Base-by-base conservation (phyloP, 192 early-diverging fungal species). In the Chytriomyces sp. region DNA sequence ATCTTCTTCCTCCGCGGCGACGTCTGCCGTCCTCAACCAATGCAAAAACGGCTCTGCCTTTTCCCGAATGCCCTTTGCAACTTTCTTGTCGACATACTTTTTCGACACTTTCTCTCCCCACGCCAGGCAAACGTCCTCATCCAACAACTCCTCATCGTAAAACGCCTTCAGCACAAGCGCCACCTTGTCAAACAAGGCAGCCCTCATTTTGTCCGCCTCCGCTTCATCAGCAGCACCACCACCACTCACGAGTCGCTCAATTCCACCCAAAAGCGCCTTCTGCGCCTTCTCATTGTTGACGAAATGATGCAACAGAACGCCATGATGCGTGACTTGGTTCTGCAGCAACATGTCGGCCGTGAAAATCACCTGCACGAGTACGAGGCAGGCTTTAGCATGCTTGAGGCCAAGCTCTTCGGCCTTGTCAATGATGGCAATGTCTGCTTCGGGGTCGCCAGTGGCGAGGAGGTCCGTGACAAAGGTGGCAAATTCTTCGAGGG, bases 1-100 rank as follows among this genome's bases (percentile, higher is more conserved):
- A 47, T 81, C 79, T 28, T 77, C 75, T 44, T 78, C 79, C 59
- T 84, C 83, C 13, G 89, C 87, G 67, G 93, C 96, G 80, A 94
- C 93, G 53, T 93, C 93, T 1, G 96, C 97, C 72, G 93, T 92
- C 46, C 88, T 85, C 5, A 98, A 86, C 97, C 97, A 98, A 65
- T 90, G 76, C 59, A 97, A 82, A 82, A 99, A 99, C 48, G 94
- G 93, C 79, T 88, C 89, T 18, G 96, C 95, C 60, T 92, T 90
- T 69, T 92, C 91, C 66, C 92, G 89, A 77, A 98, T 92, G 64
- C 90, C 87, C 85, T 94, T 94, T 82, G 88, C 89, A 28, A 87
- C 85, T 7, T 93, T 92, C 80, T 89, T 87, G 46, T 94, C 92
- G 47, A 98, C 95, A 77, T 95, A 97, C 82, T 91, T 91, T 80